These are phyloP conservation scores for Macrotyloma uniflorum DNA, from an alignment of 306 rosid species.

Conservation along the genomic window DNA sequence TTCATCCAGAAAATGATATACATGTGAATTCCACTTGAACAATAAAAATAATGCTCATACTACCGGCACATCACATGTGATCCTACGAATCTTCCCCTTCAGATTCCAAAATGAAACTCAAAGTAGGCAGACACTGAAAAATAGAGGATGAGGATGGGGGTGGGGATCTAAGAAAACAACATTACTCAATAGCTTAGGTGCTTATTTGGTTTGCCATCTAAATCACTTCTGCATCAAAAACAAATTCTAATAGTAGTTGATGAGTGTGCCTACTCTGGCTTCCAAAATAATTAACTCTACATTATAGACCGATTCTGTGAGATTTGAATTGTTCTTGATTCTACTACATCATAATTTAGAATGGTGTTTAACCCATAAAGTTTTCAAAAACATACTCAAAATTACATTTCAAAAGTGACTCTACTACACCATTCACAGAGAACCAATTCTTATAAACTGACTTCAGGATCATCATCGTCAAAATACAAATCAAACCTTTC, in stretches of 20 bases:
- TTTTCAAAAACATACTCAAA: neutral
- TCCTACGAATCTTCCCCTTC: neutral
- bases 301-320: neutral
- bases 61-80: neutral
- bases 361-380: neutral
- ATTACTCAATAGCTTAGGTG: neutral
- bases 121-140: conserved; percentile 1
- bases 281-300: neutral
- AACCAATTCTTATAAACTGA: neutral
- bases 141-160: neutral
- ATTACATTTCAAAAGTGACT: neutral
- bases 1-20: neutral
- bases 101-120: neutral
- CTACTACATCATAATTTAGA: neutral
- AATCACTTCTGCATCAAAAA: neutral
- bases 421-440: neutral
- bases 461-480: neutral
- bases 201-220: neutral
- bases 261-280: neutral
- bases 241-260: neutral
- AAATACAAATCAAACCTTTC: neutral
- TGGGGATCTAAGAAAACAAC: neutral
- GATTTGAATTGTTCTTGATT: neutral
- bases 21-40: neutral
- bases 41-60: neutral